These are phyloP conservation scores for Senecio squalidus DNA, from an alignment of 140 eudicot genomes.

Conservation along the genomic window DNA sequence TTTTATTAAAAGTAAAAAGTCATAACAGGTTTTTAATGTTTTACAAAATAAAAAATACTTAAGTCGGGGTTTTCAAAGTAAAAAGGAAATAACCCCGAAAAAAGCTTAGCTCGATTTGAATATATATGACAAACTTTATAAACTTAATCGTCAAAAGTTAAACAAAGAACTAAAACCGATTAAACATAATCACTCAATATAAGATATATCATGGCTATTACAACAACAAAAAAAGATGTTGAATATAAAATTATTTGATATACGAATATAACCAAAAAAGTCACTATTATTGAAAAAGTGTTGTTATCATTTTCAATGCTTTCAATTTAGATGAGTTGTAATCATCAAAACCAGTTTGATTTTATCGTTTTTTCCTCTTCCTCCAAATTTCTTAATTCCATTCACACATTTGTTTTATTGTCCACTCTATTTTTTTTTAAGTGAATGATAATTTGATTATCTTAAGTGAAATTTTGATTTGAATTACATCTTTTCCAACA, in stretches of 20 bases:
- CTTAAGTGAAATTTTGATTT: too few species aligned
- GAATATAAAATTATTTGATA: background rate
- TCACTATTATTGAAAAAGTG: slow-evolving; percentile 28
- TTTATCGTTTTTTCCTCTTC: background rate
- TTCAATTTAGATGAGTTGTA: slow-evolving; percentile 25
- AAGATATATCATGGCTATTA: background rate
- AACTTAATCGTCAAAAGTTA: background rate
- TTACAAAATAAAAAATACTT: too few species aligned
- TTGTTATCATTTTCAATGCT: slow-evolving; percentile 20
- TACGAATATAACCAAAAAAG: slow-evolving; percentile 8
- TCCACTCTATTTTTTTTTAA: slow-evolving; percentile 10
- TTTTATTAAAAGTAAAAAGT: too few species aligned
- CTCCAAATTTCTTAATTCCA: background rate
- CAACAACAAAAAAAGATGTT: too few species aligned
- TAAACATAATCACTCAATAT: background rate
- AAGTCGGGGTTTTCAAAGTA: too few species aligned
- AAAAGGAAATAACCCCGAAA: too few species aligned
- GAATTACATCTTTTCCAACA: too few species aligned
- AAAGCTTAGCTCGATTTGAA: background rate
- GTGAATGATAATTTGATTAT: too few species aligned
- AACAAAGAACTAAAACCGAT: background rate
- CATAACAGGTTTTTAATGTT: too few species aligned
- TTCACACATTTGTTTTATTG: background rate
- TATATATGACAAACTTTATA: background rate
- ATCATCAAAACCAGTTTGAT: slow-evolving; percentile 13